Evolutionary conservation across 2,329 filamentous ascomycete species (phyloP).

Genomic region (Fusarium kyushuense): DNA sequence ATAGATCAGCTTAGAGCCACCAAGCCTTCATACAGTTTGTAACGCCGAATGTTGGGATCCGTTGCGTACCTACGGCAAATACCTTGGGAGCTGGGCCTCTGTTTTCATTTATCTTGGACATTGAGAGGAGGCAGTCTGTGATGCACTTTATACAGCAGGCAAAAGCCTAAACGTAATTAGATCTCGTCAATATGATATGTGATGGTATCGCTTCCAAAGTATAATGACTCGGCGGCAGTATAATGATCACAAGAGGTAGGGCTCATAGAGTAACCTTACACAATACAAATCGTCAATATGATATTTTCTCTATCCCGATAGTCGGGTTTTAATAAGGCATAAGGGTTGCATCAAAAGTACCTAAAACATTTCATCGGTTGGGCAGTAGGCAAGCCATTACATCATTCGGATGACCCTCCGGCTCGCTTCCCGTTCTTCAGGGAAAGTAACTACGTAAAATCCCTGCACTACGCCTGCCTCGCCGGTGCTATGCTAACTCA

Average conservation of each 20-base stretch:
- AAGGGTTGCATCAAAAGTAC: conserved; percentile 17
- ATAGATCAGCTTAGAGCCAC: conserved; percentile 31
- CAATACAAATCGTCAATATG: too few species aligned
- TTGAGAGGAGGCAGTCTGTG: background rate
- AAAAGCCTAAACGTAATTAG: background rate
- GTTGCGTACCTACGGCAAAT: background rate
- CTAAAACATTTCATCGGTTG: conserved; percentile 1
- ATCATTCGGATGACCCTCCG: conserved; percentile 43
- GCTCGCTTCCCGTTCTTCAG: conserved; percentile 39
- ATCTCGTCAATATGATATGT: background rate
- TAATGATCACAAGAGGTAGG: too few species aligned
- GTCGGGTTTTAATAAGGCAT: background rate
- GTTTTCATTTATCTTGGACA: background rate
- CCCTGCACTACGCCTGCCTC: conserved; percentile 23
- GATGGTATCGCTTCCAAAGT: too few species aligned
- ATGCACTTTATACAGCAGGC: background rate
- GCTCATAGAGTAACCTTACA: too few species aligned
- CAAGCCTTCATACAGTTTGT: conserved; percentile 16
- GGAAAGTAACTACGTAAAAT: conserved; percentile 23
- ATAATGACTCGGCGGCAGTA: too few species aligned
- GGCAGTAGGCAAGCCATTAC: conserved; percentile 38
- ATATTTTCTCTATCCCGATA: background rate
- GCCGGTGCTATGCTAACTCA: conserved; percentile 25
- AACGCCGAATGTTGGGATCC: background rate
- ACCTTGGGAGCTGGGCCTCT: background rate